Base-by-base conservation (phyloP, 148 eudicot species). In the Cornus kousa region DNA sequence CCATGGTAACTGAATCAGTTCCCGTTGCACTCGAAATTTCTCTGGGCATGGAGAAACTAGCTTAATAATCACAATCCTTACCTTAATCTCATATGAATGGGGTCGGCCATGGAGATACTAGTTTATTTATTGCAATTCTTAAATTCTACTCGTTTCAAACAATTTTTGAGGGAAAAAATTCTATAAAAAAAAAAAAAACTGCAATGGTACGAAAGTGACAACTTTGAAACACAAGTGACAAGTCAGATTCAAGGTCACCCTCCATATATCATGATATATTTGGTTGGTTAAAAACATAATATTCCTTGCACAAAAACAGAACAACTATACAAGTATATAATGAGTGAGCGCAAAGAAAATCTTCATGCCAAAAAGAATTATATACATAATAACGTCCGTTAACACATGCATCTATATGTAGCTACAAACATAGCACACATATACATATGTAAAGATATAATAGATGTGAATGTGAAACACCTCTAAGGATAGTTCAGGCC, bases 401-500 rank as follows among this genome's bases (percentile, higher is more conserved):
- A 28, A 28, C 28, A 55, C 59, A 9, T 20, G 8, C 31, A 28
- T 9, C 37, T 2, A 22, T 10, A 75, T 23, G 17, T 35, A 35
- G 5, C 37, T 35, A 35, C 4, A 35, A 65, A 48, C 32, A 23
- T 11, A 59, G 5, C 2, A 17, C 3, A 73, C 0, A 19, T 8
- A 65, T 6, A 73, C 0, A 19, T 5, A 65, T 9, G n/a, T 8
- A 17, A 74, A 76, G 55, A 79, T 2, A 62, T 32, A 32, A 46
- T 71, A 66, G 64, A 77, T 31, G 59, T 22, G 2, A 22, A 62
- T 19, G 65, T 40, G 40, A 48, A 24, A 40, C 55, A 94, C 97
- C 95, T 94, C 81, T 28, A 91, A 13, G 32, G 92, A 88, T 62
- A 89, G 74, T 2, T 11, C 13, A 66, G 87, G 92, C 73, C 22